These are phyloP conservation scores for Apiotrichum laibachii DNA, from an alignment of 1,284 basidiomycete genomes.

Conservation along the genomic window DNA sequence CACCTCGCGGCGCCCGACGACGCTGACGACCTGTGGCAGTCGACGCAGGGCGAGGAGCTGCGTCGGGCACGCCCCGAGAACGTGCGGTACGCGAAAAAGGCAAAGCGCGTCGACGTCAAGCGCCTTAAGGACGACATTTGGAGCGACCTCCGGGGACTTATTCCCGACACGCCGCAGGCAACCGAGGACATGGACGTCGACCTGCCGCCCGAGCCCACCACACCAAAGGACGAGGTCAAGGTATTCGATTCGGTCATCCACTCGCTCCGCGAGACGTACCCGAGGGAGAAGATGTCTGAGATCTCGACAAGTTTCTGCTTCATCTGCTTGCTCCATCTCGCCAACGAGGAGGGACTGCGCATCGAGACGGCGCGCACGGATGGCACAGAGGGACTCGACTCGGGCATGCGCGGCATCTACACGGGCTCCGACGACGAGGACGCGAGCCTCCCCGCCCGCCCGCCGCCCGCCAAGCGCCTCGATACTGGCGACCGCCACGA, in stretches of 20 bases:
- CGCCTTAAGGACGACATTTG: conserved; percentile 98
- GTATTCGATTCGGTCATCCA: conserved; percentile 81
- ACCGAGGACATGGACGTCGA: no score
- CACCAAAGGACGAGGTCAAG: conserved; percentile 46
- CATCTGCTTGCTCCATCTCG: conserved; percentile 92
- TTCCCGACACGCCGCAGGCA: conserved; percentile 30
- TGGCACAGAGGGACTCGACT: conserved; percentile 51
- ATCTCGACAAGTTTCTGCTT: conserved; percentile 99
- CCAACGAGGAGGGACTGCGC: conserved; percentile 89
- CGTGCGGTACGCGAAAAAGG: conserved; percentile 92
- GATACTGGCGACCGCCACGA: conserved; percentile 36
- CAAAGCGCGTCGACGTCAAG: conserved; percentile 94
- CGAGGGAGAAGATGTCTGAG: conserved; percentile 90
- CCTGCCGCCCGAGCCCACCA: background rate
- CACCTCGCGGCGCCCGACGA: conserved; percentile 55
- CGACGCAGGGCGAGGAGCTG: conserved; percentile 69
- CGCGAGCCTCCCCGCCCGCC: background rate
- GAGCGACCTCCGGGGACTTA: conserved; percentile 78
- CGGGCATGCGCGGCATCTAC: conserved; percentile 40
- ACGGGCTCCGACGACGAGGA: conserved; percentile 27
- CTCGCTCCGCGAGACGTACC: conserved; percentile 76
- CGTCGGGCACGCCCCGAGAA: conserved; percentile 79
- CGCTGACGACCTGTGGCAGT: conserved; percentile 74
- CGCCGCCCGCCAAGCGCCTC: conserved; percentile 14
- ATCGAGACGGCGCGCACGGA: conserved; percentile 59